Evolutionary conservation across 768 basidiomycete species (phyloP), one percentile per base, ranked within the genome.

Genomic region (Pluteus cervinus): DNA sequence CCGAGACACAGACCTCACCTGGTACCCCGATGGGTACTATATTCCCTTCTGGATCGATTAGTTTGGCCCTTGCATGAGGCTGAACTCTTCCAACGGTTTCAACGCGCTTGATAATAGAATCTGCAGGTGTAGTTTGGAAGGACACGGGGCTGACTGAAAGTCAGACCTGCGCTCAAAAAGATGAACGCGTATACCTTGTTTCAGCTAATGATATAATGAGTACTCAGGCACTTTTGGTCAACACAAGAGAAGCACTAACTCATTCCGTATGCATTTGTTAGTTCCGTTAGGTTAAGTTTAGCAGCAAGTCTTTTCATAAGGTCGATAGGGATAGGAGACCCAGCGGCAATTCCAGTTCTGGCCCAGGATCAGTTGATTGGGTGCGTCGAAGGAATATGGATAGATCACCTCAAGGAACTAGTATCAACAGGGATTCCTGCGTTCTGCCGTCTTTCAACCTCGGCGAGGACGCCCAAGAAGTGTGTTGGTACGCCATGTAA

Each of bases 401-500:
- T 4, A 11, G 46, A 62, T 18, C 44, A 84, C 86, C 86, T 66
- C 11, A 88, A 58, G 5, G 51, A 57, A 26, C 62, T 57, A 4
- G 76, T 61, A 46, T 84, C 72, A 3, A 76, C 44, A 4, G 43
- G 47, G 37, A 71, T 63, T 0, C 77, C 76, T 6, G 38, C 57
- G 1, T 61, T 53, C 24, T 63, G 61, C 33, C 83, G 62, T 41
- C 63, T 71, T 40, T 78, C 71, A 7, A 88, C 68, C 53, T 88
- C 86, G 0, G 69, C 55, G 17, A 89, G 60, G 1, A 89, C 75
- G 4, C 80, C 86, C 1, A 86, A 65, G 55, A 89, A 89, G 53
- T 90, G 87, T 0, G 87, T 90, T 1, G 87, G 87, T 4, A 90
- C 87, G 5, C 87, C 87, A 45, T 90, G 87, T 37, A 91, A 60